Evolutionary conservation across 495 filamentous ascomycete species (phyloP), one percentile per base, ranked within the genome.

Genomic region (Rostrohypoxylon terebratum): DNA sequence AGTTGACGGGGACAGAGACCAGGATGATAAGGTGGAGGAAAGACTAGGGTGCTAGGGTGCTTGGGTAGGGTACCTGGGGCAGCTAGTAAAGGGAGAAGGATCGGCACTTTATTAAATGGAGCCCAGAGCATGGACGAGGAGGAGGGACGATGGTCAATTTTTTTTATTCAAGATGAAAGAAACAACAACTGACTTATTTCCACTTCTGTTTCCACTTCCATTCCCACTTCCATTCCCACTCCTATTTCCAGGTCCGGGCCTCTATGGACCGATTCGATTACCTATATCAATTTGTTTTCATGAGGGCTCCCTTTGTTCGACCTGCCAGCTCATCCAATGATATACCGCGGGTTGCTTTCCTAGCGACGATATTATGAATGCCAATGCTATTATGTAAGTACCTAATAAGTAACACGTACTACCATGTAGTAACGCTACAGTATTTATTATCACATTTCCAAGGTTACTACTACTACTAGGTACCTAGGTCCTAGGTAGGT

Each of bases 51-150:
- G 28, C 28, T 28, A 4, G 6, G 28, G 28, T 28, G 28, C 28
- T 28, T 28, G 3, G 28, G 28, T 28, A 28, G 28, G 16, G 42
- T 14, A n/a, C 14, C 18, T 33, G n/a, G n/a, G n/a, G n/a, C n/a
- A n/a, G n/a, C n/a, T n/a, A n/a, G n/a, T n/a, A 48, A 28, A 31
- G 51, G 11, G 48, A 59, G 59, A 36, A 67, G 66, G 71, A 74
- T 74, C 66, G 66, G 71, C 66, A 66, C 33, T 66, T 74, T 70
- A 64, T 65, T 63, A 68, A 73, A 73, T 47, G 66, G 58, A 51
- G 57, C n/a, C n/a, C n/a, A 38, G 34, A 59, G 55, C 66, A 66
- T 47, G 65, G 71, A 5, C 28, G 28, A 28, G 28, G 28, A 28
- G 3, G 28, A 28, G 28, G 28, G 28, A 28, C 28, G 28, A 28